Conservation (phyloP, 345 rosid species). For the Excoecaria cochinchinensis region DNA sequence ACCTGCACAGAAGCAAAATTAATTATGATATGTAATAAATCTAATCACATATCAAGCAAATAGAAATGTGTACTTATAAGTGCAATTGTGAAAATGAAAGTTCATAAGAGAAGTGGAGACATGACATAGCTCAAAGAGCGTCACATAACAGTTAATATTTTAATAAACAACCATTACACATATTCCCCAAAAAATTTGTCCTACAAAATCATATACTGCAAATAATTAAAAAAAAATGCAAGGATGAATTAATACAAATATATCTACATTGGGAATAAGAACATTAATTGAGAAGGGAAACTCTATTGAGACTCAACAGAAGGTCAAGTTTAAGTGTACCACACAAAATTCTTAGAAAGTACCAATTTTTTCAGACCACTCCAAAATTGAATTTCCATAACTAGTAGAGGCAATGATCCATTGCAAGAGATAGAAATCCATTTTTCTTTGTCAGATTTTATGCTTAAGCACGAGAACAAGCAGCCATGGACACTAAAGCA, state of each 20-base stretch:
- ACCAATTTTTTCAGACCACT: too few species aligned
- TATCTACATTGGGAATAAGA: too few species aligned
- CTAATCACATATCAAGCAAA: constrained; percentile 36
- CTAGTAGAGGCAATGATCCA: not conserved
- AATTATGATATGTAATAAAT: constrained; percentile 11
- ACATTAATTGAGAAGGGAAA: too few species aligned
- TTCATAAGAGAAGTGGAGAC: not conserved
- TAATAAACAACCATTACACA: too few species aligned
- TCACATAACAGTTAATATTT: not conserved
- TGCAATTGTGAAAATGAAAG: not conserved
- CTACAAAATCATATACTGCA: too few species aligned
- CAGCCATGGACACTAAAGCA: too few species aligned
- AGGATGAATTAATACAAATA: too few species aligned
- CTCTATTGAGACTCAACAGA: not conserved
- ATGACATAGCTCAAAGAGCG: not conserved
- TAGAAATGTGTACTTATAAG: constrained; percentile 24
- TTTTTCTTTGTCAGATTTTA: not conserved
- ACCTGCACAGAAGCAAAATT: not conserved
- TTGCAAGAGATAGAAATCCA: not conserved
- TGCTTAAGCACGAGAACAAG: too few species aligned
- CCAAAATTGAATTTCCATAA: not conserved
- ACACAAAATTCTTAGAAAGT: too few species aligned
- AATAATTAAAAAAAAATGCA: too few species aligned
- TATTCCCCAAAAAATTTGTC: too few species aligned
- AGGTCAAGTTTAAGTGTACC: not conserved